Conservation (phyloP, 352 stramenopile species). For the Paralagenidium karlingii region DNA sequence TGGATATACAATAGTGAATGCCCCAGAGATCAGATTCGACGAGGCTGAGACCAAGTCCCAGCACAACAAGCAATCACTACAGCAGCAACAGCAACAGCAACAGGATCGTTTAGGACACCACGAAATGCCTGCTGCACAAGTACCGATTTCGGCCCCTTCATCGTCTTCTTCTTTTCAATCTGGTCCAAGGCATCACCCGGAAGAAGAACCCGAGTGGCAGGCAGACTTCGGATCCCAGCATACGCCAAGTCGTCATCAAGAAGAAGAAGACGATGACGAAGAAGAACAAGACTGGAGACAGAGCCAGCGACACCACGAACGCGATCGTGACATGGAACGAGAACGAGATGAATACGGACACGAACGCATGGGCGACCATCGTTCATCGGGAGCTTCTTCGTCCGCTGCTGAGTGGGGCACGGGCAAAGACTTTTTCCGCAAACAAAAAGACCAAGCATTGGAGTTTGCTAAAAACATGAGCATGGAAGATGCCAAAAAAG, state of each 20-base stretch:
- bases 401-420: too few relatives aligned
- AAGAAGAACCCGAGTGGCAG: too few relatives aligned
- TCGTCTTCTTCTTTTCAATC: too few relatives aligned
- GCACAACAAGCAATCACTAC: background rate
- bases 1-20: slow-evolving; percentile 24
- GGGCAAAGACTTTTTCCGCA: slow-evolving; percentile 64
- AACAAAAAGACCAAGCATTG: slow-evolving; percentile 76
- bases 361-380: background rate
- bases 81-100: too few relatives aligned
- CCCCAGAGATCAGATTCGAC: slow-evolving; percentile 30
- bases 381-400: too few relatives aligned
- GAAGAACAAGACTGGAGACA: slow-evolving; percentile 1
- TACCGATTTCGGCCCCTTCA: too few relatives aligned
- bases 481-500: slow-evolving; percentile 77
- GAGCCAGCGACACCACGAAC: background rate
- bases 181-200: too few relatives aligned
- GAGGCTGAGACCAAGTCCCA: slow-evolving; percentile 5
- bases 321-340: background rate
- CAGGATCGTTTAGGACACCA: too few relatives aligned
- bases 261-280: background rate
- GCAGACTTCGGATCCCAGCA: background rate
- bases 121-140: too few relatives aligned
- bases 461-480: slow-evolving; percentile 84
- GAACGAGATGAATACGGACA: background rate
- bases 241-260: background rate